These are phyloP conservation scores for Rozella allomycis DNA, from an alignment of 371 early-diverging fungal genomes.

Conservation along the genomic window DNA sequence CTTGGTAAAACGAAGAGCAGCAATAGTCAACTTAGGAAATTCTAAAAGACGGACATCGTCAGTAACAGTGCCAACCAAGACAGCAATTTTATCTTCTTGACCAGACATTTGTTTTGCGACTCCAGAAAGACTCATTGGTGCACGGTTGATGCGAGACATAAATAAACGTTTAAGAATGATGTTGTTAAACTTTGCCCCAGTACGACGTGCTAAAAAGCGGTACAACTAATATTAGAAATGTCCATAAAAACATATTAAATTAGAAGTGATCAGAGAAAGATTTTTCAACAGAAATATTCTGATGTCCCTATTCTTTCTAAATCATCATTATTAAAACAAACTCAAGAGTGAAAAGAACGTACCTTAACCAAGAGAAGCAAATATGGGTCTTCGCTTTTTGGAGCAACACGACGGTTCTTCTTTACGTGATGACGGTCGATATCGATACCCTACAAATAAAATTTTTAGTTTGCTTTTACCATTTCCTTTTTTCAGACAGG, in stretches of 20 bases:
- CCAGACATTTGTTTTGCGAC: conserved; percentile 43
- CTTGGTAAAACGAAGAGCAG: conserved; percentile 84
- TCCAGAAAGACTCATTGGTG: conserved; percentile 79
- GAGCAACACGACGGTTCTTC: conserved; percentile 64
- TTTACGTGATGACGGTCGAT: conserved; percentile 78
- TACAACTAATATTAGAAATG: conserved; percentile 44
- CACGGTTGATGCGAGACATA: conserved; percentile 91
- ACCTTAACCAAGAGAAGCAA: neutral
- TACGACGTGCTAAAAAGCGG: conserved; percentile 94
- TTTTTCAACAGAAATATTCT: conserved; percentile 1
- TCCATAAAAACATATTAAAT: neutral
- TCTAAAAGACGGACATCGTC: conserved; percentile 82
- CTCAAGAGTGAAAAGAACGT: conserved; percentile 2
- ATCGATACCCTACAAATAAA: conserved; percentile 66
- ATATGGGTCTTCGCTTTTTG: conserved; percentile 39
- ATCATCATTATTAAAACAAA: neutral
- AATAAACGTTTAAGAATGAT: conserved; percentile 91
- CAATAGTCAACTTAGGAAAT: conserved; percentile 84
- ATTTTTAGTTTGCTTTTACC: too few relatives aligned
- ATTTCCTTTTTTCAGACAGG: too few relatives aligned
- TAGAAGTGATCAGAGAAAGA: neutral
- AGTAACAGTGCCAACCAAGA: conserved; percentile 86
- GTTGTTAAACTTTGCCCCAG: conserved; percentile 93
- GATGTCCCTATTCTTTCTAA: conserved; percentile 1
- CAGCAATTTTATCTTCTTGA: conserved; percentile 53